Conservation (phyloP, 257 asterid species). For the Salvia hispanica region DNA sequence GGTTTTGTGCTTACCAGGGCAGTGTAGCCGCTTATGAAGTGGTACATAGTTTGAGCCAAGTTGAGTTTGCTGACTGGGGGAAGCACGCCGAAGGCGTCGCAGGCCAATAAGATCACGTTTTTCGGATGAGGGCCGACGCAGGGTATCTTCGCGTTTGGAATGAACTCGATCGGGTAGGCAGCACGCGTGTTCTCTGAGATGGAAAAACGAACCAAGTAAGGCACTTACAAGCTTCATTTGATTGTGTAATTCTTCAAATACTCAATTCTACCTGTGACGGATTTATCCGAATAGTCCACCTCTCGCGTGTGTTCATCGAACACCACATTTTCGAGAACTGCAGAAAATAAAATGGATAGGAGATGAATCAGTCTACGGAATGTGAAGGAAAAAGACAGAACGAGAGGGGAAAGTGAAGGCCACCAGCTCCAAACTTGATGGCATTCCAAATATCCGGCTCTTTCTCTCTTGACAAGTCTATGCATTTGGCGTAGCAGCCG, state of each 20-base stretch:
- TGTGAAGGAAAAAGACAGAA: neutral
- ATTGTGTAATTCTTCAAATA: neutral
- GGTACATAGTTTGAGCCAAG: constrained; percentile 91
- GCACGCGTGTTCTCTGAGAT: constrained; percentile 86
- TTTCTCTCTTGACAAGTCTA: constrained; percentile 80
- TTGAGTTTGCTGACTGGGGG: constrained; percentile 92
- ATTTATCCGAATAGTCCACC: constrained; percentile 84
- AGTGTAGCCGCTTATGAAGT: constrained; percentile 94
- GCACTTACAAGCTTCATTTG: too few species aligned
- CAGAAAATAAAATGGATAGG: constrained; percentile 3
- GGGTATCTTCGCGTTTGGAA: constrained; percentile 87
- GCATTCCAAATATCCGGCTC: constrained; percentile 99
- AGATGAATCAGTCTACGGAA: neutral
- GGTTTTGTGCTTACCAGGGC: constrained; percentile 57
- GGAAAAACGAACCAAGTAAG: neutral
- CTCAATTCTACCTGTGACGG: constrained; percentile 67
- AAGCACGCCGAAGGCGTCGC: constrained; percentile 96
- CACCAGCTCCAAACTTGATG: constrained; percentile 89
- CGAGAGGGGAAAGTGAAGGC: neutral
- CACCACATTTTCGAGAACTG: constrained; percentile 88
- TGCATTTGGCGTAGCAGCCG: constrained; percentile 95
- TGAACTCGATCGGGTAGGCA: constrained; percentile 91
- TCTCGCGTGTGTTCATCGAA: constrained; percentile 89
- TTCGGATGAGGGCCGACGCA: constrained; percentile 96
- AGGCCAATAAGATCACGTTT: constrained; percentile 84